phyloP scores from a whole-genome alignment of 2,329 filamentous ascomycete genomes.

The Aspergillus arachidicola region DNA sequence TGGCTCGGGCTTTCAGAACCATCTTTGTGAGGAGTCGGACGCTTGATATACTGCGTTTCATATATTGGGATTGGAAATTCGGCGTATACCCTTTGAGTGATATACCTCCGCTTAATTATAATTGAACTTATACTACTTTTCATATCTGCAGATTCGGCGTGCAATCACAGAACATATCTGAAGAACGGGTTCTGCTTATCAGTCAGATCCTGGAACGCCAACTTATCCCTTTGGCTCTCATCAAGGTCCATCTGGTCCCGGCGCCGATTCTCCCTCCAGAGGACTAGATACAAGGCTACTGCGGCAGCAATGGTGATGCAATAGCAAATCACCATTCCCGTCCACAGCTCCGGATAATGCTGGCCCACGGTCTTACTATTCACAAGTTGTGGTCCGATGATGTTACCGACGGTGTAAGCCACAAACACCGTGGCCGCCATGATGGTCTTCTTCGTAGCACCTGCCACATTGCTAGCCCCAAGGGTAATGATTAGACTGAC shows the following conservation, averaged over 20 bases:
- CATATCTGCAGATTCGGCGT: background rate
- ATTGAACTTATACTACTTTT: background rate
- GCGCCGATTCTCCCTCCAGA: constrained; percentile 61
- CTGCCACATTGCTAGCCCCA: constrained; percentile 70
- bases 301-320: constrained; percentile 67
- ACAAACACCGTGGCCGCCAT: constrained; percentile 75
- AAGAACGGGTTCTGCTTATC: constrained; percentile 71
- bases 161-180: constrained; percentile 55
- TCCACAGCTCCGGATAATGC: constrained; percentile 74
- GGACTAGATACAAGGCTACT: constrained; percentile 58
- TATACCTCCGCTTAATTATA: background rate
- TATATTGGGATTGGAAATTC: background rate
- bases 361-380: constrained; percentile 64
- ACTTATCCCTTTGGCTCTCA: constrained; percentile 63
- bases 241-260: constrained; percentile 55
- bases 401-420: constrained; percentile 75
- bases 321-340: constrained; percentile 69
- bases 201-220: constrained; percentile 69
- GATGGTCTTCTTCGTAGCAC: constrained; percentile 76
- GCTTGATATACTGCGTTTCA: background rate
- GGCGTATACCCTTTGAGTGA: background rate
- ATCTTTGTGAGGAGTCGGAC: constrained; percentile 13
- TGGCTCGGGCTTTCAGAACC: constrained; percentile 13
- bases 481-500: constrained; percentile 64
- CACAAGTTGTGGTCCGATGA: constrained; percentile 73